Percentiles rank a stretch among this genome's conserved stretches.
phyloP scores from a whole-genome alignment of 2,329 filamentous ascomycete species.

The Pestalotiopsis sp. region DNA sequence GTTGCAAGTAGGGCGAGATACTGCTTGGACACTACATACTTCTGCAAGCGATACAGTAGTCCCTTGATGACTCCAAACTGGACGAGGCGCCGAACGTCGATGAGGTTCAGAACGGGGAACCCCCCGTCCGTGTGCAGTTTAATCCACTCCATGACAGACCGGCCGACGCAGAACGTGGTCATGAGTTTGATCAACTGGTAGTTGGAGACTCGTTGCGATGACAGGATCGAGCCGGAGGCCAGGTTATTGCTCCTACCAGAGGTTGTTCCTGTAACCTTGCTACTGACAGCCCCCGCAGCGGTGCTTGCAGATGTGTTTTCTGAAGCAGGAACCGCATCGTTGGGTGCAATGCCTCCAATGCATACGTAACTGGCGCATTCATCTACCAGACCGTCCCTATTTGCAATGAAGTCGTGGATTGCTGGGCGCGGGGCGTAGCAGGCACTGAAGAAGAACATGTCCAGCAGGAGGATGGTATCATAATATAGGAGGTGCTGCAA shows the following conservation, averaged over 20 bases:
- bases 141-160: conserved; percentile 87
- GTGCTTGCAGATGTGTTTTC: conserved; percentile 10
- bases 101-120: conserved; percentile 67
- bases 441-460: conserved; percentile 92
- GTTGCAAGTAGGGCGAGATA: conserved; percentile 59
- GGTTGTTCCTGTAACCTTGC: conserved; percentile 25
- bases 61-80: conserved; percentile 97
- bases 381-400: conserved; percentile 73
- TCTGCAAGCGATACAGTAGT: conserved; percentile 88
- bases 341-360: conserved; percentile 30
- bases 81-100: conserved; percentile 89
- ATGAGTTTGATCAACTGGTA: conserved; percentile 81
- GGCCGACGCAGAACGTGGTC: conserved; percentile 78
- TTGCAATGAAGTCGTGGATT: conserved; percentile 77
- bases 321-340: not conserved
- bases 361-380: conserved; percentile 89
- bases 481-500: conserved; percentile 92
- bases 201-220: conserved; percentile 47
- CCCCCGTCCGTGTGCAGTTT: conserved; percentile 69
- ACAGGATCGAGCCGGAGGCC: conserved; percentile 17
- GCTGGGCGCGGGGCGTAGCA: conserved; percentile 84
- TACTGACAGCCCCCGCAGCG: conserved; percentile 19
- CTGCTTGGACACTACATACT: conserved; percentile 76
- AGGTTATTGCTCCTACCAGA: not conserved
- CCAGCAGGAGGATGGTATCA: conserved; percentile 84